Evolutionary conservation across 1,139 yeast species (phyloP), one percentile per base, ranked within the genome.

Genomic region (Candida buenavistaensis): DNA sequence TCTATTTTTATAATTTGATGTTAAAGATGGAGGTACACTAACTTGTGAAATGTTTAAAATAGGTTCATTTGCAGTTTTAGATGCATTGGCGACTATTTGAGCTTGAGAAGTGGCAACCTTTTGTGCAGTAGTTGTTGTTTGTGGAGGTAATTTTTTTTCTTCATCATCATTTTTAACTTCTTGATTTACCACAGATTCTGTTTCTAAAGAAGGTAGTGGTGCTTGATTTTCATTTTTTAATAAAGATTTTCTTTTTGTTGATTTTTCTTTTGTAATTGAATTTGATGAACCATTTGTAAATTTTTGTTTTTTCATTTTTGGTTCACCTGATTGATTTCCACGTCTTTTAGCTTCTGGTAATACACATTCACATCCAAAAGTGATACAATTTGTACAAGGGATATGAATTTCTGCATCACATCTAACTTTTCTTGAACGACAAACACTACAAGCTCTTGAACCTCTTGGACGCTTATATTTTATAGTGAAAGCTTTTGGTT

Each of bases 381-480:
- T 84, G 32, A 80, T 72, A 53, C 90, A 82, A 55, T 82, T 82
- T 20, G 89, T 80, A 52, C 90, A 82, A 3, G 90, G 90, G 48
- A 80, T 79, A 48, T 81, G 85, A 33, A 78, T 77, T 40, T 71
- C 76, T 4, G 79, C 78, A 64, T 81, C 67, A 77, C 89, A 81
- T 22, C 90, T 68, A 11, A 82, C 90, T 52, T 82, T 82, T 27
- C 90, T 60, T n/a, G 82, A 71, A 37, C 85, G 79, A 55, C 90
- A 82, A 10, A 71, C 72, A 10, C 69, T 64, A 46, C 81, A 76
- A 1, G 81, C 82, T 35, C 77, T 52, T 6, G 72, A 58, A 2
- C 80, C 78, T 39, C 81, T 53, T 14, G 77, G 73, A 22, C 80
- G 53, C 45, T 72, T 72, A 46, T 70, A 72, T 45, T 68, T 69